Evolutionary conservation across 2,329 filamentous ascomycete genomes (phyloP), one percentile per base, ranked within the genome.

Genomic region (Fonsecaea nubica): DNA sequence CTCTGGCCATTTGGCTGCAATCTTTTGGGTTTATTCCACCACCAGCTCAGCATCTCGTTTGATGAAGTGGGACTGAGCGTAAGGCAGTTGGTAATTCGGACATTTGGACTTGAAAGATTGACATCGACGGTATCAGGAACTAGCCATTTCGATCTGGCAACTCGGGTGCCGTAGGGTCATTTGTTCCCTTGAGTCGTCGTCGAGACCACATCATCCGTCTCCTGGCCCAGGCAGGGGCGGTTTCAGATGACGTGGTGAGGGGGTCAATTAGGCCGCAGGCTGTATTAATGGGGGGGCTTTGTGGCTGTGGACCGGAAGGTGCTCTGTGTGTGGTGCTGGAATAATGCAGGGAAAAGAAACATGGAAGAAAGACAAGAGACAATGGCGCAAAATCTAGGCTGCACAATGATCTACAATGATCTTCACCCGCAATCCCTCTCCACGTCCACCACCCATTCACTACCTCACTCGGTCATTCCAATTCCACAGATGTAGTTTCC

Each of bases 1-100:
- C 21, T 36, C 38, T 52, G 35, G 58, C 58, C 15, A 38, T 60
- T 60, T 9, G 58, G 58, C 42, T 50, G 25, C 58, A 60, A 35
- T 13, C 25, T 2, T 6, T 35, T 18, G 33, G 45, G 21, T n/a
- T 15, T 13, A 30, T 33, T 40, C 25, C n/a, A 6, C 30, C 18
- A 60, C 40, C 40, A 60, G n/a, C 15, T 52, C 30, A 52, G 13
- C 58, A 60, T 60, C 45, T 50, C n/a, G 25, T 35, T 2, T 38
- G 30, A 50, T 48, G 21, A 10, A 13, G 7, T 6, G 3, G 15
- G 42, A 10, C 25, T 1, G 15, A 32, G 18, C 4, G 12, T 12
- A 30, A 15, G 10, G 33, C 1, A 13, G 55, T 25, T 10, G 21
- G 36, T 8, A 6, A 15, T 13, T 10, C 7, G 21, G 15, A 53